Evolutionary conservation across 768 basidiomycete genomes (phyloP).

Genomic region (Pleurotus platypus): DNA sequence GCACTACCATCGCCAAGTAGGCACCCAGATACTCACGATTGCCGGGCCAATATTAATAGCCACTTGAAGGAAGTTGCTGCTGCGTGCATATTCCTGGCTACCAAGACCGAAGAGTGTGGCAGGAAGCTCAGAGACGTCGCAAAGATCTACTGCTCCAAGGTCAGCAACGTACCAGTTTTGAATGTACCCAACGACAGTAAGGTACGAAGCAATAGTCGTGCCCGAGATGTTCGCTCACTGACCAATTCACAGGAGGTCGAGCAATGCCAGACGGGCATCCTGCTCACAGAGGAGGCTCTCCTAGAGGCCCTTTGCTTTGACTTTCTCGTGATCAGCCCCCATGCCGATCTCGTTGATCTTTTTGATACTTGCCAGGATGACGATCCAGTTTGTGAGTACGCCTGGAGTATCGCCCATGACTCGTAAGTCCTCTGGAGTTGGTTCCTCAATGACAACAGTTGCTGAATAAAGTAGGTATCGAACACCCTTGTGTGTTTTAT

Average conservation of each 20-base stretch:
- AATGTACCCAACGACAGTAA: conserved; percentile 62
- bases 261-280: conserved; percentile 62
- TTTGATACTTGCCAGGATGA: conserved; percentile 54
- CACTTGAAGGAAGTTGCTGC: conserved; percentile 71
- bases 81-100: conserved; percentile 82
- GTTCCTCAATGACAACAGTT: conserved; percentile 8
- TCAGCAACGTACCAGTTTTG: conserved; percentile 48
- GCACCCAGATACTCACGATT: conserved; percentile 16
- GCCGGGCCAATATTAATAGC: conserved; percentile 8
- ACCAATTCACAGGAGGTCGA: conserved; percentile 62
- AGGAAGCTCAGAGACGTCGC: conserved; percentile 86
- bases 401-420: conserved; percentile 87
- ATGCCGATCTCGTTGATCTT: conserved; percentile 70
- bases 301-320: conserved; percentile 86
- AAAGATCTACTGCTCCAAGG: conserved; percentile 68
- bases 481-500: conserved; percentile 74
- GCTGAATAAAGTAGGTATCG: conserved; percentile 52
- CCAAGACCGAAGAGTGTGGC: conserved; percentile 90
- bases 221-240: conserved; percentile 2
- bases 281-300: conserved; percentile 73
- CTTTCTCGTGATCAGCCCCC: conserved; percentile 74
- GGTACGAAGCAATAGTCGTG: conserved; percentile 33
- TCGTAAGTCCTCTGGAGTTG: conserved; percentile 48
- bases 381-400: conserved; percentile 59
- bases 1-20: conserved; percentile 76